Evolutionary conservation across 176 grass and related monocot genomes (phyloP), one percentile per base, ranked within the genome.

Genomic region (Carex parvula): DNA sequence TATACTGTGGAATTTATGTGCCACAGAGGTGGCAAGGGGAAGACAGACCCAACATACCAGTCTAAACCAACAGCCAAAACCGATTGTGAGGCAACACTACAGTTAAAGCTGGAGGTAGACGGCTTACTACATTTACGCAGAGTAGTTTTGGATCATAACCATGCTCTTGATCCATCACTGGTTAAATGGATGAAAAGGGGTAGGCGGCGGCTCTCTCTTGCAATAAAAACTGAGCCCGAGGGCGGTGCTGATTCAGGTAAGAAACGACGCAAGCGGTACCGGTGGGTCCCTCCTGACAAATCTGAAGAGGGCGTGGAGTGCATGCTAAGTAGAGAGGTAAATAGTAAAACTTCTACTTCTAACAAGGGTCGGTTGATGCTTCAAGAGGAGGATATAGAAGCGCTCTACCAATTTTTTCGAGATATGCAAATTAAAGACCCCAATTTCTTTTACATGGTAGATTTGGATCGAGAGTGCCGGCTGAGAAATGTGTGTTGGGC

Each of bases 401-500:
- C 81, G 12, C 58, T 90, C 29, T 63, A 87, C 62, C 84, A 87
- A 68, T 90, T 87, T 70, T 90, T 90, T 84, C 48, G 75, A 79
- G 32, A 71, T 39, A 77, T 87, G 86, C 86, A 87, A 73, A 82
- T 82, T 50, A 87, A 97, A 81, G 92, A 97, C 52, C 89, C 91
- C 71, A 90, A 87, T 80, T 97, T 97, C 84, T 97, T 93, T 70
- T 97, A 97, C 82, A 88, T 85, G 58, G 81, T 97, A 21, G 94
- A 97, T 93, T 90, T 97, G 65, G 94, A 97, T 84, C 86, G 86
- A 64, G 87, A 91, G 46, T 89, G 89, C 29, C 84, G 91, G 59
- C 69, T 97, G 80, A 88, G 89, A 80, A 97, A 93, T 86, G 61
- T 97, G 14, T 97, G 93, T 75, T 97, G 94, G 94, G 94, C 89